Percentiles rank a stretch among this genome's conserved stretches.
phyloP scores from a whole-genome alignment of 139 green algal species.

The Coccomyxa sp. region DNA sequence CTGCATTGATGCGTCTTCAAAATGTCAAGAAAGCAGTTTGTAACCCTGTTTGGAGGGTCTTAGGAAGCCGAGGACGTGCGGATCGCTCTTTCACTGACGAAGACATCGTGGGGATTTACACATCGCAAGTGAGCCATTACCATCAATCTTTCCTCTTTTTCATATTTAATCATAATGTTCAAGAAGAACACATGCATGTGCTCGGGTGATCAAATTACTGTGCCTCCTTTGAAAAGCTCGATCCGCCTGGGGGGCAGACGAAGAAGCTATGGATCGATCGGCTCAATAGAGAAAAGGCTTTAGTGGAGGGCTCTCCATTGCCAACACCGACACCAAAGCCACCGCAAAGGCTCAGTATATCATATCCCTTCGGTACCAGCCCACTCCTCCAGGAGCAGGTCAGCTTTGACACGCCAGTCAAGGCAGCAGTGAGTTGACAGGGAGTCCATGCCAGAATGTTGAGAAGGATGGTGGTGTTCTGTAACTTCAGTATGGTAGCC shows the following conservation, averaged over 20 bases:
- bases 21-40: no score
- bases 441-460: background rate
- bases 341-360: conserved; percentile 24
- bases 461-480: background rate
- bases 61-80: no score
- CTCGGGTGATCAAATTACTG: no score
- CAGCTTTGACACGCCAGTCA: background rate
- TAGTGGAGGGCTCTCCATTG: background rate
- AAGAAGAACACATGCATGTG: background rate
- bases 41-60: no score
- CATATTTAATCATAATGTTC: background rate
- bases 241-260: conserved; percentile 13
- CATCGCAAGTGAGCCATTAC: background rate
- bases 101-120: background rate
- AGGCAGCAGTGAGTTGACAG: background rate
- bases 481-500: background rate
- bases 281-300: conserved; percentile 11
- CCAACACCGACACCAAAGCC: background rate
- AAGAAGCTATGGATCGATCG: conserved; percentile 55
- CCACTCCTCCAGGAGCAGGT: conserved; percentile 47
- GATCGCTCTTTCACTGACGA: background rate
- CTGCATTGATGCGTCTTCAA: no score
- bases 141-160: background rate
- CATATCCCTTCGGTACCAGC: conserved; percentile 59
- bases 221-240: background rate